Percentiles rank a stretch among this genome's conserved stretches.
phyloP scores from a whole-genome alignment of 495 filamentous ascomycete species.

The Tuber brumale region DNA sequence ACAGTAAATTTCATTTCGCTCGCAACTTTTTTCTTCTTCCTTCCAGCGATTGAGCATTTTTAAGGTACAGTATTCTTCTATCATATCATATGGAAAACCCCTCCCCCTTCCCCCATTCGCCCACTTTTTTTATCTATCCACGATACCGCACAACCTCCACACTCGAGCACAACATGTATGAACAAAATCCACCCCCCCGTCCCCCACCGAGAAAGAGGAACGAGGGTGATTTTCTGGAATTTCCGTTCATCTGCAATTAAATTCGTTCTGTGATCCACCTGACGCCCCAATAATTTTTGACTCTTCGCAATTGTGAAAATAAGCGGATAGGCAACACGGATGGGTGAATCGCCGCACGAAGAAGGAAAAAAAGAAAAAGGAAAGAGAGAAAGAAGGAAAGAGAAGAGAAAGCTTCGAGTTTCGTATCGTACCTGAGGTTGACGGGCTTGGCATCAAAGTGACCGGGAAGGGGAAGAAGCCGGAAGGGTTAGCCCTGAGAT shows the following conservation, averaged over 20 bases:
- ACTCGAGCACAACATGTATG: neutral
- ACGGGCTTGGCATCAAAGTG: neutral
- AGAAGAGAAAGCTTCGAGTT: neutral
- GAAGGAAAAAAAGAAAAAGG: slow-evolving; percentile 14
- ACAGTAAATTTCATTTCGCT: neutral
- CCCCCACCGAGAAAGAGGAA: neutral
- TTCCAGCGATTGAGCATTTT: too few relatives aligned
- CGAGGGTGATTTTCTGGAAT: neutral
- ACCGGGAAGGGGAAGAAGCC: too few relatives aligned
- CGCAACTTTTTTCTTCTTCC: neutral
- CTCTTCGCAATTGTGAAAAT: slow-evolving; percentile 28
- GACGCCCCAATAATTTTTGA: slow-evolving; percentile 38
- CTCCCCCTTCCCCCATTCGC: too few relatives aligned
- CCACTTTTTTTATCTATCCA: neutral
- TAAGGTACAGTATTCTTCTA: too few relatives aligned
- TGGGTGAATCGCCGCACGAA: slow-evolving; percentile 42
- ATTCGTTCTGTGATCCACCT: slow-evolving; percentile 41
- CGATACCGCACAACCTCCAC: neutral
- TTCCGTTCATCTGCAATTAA: slow-evolving; percentile 40
- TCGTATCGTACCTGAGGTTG: neutral
- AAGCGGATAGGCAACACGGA: slow-evolving; percentile 42
- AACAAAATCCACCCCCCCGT: neutral
- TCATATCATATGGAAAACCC: too few relatives aligned
- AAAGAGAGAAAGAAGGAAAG: neutral
- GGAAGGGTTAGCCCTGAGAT: too few relatives aligned